Base-by-base conservation (phyloP, 1,139 yeast genomes). In the Groenewaldozyma auringiensis region DNA sequence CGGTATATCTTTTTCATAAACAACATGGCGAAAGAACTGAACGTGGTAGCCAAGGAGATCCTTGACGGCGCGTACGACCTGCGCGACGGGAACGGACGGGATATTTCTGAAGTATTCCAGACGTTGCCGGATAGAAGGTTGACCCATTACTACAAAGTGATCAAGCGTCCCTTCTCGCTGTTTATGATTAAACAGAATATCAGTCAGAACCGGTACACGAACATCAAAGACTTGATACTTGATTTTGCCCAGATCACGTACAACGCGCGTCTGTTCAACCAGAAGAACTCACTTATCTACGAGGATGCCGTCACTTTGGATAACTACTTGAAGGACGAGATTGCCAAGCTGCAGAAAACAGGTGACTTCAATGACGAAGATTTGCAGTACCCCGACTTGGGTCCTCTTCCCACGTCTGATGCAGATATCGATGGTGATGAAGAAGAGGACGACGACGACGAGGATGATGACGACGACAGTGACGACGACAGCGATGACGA, bases 201-300 rank as follows among this genome's bases (percentile, higher is more conserved):
- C 41, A 76, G 76, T 52, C 71, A 72, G 45, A 59, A 63, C 45
- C 71, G 71, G 51, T 88, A 87, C 65, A 62, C 68, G 9, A 68
- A 70, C 44, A 78, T 85, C 0, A 83, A 79, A 55, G 81, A 78
- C 47, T 88, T 87, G 62, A 67, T 89, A 37, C 74, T 71, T 49
- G 96, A 88, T 62, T 62, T 89, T 50, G 87, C 83, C 0, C 92
- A 85, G 62, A 83, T 89, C 42, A 76, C 86, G 1, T 86, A 95
- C 88, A 89, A 89, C 61, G 96, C 96, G 2, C 76, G 87, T 51
- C 76, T 81, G 41, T 89, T 82, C 64, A 89, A 89, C 62, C 80
- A 80, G 48, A 80, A 78, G 52, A 79, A 75, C 14, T 79, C 89
- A 0, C 69, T 70, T 14, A 81, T 83, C 43, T 84, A 83, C 63